Percentiles rank a stretch among this genome's conserved stretches.
phyloP scores from a whole-genome alignment of 2,329 filamentous ascomycete genomes.

The Paecilomyces dactylethromorphus region DNA sequence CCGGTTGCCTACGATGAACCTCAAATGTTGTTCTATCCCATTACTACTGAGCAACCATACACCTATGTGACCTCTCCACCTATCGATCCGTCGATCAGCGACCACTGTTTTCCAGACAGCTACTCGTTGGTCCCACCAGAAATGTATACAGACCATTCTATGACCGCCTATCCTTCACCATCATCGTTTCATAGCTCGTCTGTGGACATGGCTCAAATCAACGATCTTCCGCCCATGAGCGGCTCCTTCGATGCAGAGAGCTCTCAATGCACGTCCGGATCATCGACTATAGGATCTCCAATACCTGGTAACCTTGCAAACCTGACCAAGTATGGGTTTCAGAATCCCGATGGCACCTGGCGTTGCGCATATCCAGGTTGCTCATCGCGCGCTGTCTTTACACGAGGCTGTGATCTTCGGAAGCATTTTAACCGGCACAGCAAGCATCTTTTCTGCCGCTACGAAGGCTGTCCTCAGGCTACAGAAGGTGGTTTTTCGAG shows the following conservation, averaged over 20 bases:
- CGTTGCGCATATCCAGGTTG: slow-evolving; percentile 54
- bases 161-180: not conserved
- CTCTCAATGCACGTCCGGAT: not conserved
- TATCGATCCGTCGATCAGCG: not conserved
- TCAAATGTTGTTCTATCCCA: not conserved
- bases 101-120: not conserved
- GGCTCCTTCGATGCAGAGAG: not conserved
- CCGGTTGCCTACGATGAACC: not conserved
- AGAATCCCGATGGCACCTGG: slow-evolving; percentile 40
- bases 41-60: not conserved
- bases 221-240: not conserved
- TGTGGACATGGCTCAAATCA: not conserved
- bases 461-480: slow-evolving; percentile 52
- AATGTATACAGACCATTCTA: slow-evolving; percentile 2
- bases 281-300: slow-evolving; percentile 2
- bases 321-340: slow-evolving; percentile 19
- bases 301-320: slow-evolving; percentile 20
- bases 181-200: not conserved
- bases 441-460: slow-evolving; percentile 55
- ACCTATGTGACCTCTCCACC: not conserved
- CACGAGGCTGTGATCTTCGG: slow-evolving; percentile 54
- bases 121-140: not conserved
- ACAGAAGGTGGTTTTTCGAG: slow-evolving; percentile 54
- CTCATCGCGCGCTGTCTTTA: slow-evolving; percentile 53
- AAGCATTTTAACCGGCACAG: slow-evolving; percentile 59